Evolutionary conservation across 2,329 filamentous ascomycete genomes (phyloP), one percentile per base, ranked within the genome.

Genomic region (Arthrinium puccinioides): DNA sequence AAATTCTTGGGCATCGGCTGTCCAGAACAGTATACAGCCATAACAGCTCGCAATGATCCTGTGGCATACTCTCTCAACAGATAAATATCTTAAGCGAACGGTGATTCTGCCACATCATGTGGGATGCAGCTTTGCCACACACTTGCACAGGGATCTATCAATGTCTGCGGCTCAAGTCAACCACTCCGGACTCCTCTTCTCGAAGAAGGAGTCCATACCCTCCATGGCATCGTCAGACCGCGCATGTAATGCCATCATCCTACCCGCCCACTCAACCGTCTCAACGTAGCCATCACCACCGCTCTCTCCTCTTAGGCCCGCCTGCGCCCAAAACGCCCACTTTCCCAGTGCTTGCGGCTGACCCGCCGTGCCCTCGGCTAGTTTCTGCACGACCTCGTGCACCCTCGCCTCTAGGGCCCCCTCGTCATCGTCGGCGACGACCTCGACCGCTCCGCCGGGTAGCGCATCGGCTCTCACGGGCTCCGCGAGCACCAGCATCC

Each of bases 311-410:
- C 33, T 18, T 24, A 56, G 38, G 2, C 45, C 44, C n/a, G 48
- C 29, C 46, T 59, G 57, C 6, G 55, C 52, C 56, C 56, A 59
- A 35, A 50, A 60, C 1, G 55, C 55, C 56, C 57, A 61, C 46
- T 61, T 61, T 3, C 53, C 56, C 31, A 60, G 39, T 4, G 56
- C 56, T 41, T 51, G 54, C 11, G 53, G 46, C 44, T 57, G 56
- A 7, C 45, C 55, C 4, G 53, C 38, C 4, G 44, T 41, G 15
- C 21, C 23, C n/a, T n/a, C 27, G 4, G 41, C 50, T 20, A 57
- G 38, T 39, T 44, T 46, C 10, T 37, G 34, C 8, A 49, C 46
- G 15, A 59, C 40, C 29, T 47, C 44, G 6, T 34, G 43, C 7
- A 59, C 53, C 14, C 50, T 48, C 1, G 21, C 40, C 35, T 51